These are phyloP conservation scores for Emiliania huxleyi DNA, from an alignment of 78 protist genomes.

Conservation along the genomic window DNA sequence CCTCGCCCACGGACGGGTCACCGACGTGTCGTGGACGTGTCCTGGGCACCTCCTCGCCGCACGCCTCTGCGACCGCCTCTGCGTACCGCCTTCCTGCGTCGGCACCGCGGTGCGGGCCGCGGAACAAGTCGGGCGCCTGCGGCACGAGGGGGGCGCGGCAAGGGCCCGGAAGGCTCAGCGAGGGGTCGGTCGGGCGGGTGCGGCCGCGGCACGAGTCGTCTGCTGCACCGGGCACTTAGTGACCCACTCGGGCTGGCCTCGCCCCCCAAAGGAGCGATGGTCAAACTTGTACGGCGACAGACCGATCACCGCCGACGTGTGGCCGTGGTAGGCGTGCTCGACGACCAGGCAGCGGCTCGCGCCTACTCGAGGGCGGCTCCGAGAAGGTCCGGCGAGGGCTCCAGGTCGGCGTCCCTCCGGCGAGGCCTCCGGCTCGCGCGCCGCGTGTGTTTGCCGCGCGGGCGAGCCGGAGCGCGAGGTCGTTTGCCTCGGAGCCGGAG, in stretches of 20 bases:
- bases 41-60: neutral
- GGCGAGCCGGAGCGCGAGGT: conserved; percentile 80
- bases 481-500: conserved; percentile 87
- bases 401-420: too few species aligned
- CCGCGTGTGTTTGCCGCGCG: conserved; percentile 46
- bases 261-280: neutral
- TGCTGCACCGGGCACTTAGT: neutral
- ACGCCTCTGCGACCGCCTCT: neutral
- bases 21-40: too few species aligned
- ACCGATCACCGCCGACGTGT: neutral
- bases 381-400: too few species aligned
- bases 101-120: conserved; percentile 23
- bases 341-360: neutral
- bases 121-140: conserved; percentile 9
- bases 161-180: too few species aligned
- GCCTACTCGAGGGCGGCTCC: too few species aligned
- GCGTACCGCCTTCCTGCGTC: conserved; percentile 16
- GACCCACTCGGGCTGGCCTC: neutral
- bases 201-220: neutral
- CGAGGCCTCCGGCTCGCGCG: too few species aligned
- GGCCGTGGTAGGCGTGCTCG: conserved; percentile 78
- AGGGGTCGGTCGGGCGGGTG: too few species aligned
- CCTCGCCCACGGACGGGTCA: too few species aligned
- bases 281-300: conserved; percentile 33
- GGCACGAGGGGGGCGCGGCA: too few species aligned